These are phyloP conservation scores for Candida michaelii DNA, from an alignment of 805 yeast genomes.

Conservation along the genomic window DNA sequence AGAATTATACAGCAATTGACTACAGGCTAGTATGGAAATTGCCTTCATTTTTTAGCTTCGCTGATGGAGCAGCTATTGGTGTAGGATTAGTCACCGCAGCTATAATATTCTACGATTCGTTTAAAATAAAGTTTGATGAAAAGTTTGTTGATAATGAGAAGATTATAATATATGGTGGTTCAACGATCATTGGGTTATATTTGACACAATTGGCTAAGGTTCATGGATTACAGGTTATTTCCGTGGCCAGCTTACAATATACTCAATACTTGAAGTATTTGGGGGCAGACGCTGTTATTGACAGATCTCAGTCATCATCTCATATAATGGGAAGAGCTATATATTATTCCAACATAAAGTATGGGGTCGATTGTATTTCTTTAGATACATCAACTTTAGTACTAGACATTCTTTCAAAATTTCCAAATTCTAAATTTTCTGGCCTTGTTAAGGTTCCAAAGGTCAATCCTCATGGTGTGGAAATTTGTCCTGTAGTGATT, in stretches of 20 bases:
- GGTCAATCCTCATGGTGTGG: constrained; percentile 21
- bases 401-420: constrained; percentile 24
- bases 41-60: constrained; percentile 32
- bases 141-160: constrained; percentile 13
- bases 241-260: constrained; percentile 23
- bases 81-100: constrained; percentile 49
- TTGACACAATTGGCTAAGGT: constrained; percentile 42
- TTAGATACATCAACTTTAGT: constrained; percentile 37
- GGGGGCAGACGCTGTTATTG: constrained; percentile 34
- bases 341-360: constrained; percentile 17
- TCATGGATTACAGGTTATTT: constrained; percentile 38
- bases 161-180: constrained; percentile 47
- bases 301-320: constrained; percentile 24
- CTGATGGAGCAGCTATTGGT: constrained; percentile 47
- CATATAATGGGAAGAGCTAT: constrained; percentile 20
- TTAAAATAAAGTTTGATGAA: constrained; percentile 14
- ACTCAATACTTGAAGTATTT: constrained; percentile 19
- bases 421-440: constrained; percentile 25
- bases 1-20: constrained; percentile 45
- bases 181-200: constrained; percentile 47
- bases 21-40: constrained; percentile 46
- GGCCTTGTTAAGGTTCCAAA: constrained; percentile 41
- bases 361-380: constrained; percentile 47
- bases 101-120: constrained; percentile 22
- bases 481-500: constrained; percentile 32